Percentiles rank a stretch among this genome's conserved stretches.
phyloP scores from a whole-genome alignment of 176 grass and related monocot species.

The Chrysopogon serrulatus region DNA sequence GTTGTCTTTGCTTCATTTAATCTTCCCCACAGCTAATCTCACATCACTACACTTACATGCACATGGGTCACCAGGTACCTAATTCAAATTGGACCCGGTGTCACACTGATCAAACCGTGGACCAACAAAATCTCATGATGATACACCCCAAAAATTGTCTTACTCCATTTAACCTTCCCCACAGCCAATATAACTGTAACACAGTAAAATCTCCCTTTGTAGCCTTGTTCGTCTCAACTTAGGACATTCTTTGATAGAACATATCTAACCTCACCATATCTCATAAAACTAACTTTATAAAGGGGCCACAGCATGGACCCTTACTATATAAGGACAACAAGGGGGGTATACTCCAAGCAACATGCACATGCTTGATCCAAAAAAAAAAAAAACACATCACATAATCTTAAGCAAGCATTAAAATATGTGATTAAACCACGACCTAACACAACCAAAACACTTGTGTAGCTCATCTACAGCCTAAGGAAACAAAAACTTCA shows the following conservation, averaged over 20 bases:
- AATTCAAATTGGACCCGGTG: neutral
- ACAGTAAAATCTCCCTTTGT: neutral
- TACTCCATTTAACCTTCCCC: neutral
- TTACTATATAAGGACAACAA: too few species aligned
- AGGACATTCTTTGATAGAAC: conserved; percentile 4
- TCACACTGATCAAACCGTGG: neutral
- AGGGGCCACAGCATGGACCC: neutral
- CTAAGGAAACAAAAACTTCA: neutral
- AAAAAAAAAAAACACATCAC: neutral
- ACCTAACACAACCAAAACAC: neutral
- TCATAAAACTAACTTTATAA: neutral
- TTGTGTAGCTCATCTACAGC: neutral
- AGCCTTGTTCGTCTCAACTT: neutral
- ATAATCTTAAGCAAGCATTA: neutral
- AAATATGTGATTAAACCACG: neutral
- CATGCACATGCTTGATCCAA: neutral
- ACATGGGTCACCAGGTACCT: neutral
- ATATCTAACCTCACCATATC: neutral
- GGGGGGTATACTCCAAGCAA: neutral
- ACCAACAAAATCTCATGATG: neutral
- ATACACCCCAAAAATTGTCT: neutral
- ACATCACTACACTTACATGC: neutral
- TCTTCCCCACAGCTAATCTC: neutral
- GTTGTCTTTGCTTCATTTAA: neutral
- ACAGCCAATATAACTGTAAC: neutral